These are phyloP conservation scores for Boletus huronensis DNA, from an alignment of 768 basidiomycete species.

Conservation along the genomic window DNA sequence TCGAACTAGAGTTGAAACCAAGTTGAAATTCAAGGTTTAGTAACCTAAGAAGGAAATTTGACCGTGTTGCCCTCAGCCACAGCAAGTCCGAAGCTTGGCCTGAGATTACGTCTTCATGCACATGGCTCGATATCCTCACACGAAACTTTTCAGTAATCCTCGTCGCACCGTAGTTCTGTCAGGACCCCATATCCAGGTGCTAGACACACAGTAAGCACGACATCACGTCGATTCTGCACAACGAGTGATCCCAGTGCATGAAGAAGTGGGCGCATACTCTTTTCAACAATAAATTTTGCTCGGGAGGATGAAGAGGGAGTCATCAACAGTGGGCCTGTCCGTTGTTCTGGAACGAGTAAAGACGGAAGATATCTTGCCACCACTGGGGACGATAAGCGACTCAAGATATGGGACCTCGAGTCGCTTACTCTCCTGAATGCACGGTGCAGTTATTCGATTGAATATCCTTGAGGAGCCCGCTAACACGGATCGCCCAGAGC, in stretches of 20 bases:
- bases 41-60: neutral
- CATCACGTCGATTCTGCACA: neutral
- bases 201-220: constrained; percentile 50
- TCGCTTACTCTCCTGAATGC: constrained; percentile 53
- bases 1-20: neutral
- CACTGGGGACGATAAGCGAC: constrained; percentile 73
- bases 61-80: no score
- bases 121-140: constrained; percentile 49
- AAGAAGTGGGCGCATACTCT: constrained; percentile 52
- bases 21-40: neutral
- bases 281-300: constrained; percentile 39
- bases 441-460: constrained; percentile 42
- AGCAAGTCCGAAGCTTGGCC: no score
- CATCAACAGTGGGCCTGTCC: constrained; percentile 52
- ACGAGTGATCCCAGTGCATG: constrained; percentile 7
- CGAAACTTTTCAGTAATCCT: constrained; percentile 41
- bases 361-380: constrained; percentile 52
- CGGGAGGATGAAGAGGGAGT: constrained; percentile 32
- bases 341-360: constrained; percentile 52
- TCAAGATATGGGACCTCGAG: constrained; percentile 72
- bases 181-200: constrained; percentile 61
- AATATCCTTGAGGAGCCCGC: neutral
- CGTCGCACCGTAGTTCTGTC: constrained; percentile 42
- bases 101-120: constrained; percentile 16
- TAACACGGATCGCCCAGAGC: constrained; percentile 45